Evolutionary conservation across 495 filamentous ascomycete genomes (phyloP), one percentile per base, ranked within the genome.

Genomic region (Cercophora sp.): DNA sequence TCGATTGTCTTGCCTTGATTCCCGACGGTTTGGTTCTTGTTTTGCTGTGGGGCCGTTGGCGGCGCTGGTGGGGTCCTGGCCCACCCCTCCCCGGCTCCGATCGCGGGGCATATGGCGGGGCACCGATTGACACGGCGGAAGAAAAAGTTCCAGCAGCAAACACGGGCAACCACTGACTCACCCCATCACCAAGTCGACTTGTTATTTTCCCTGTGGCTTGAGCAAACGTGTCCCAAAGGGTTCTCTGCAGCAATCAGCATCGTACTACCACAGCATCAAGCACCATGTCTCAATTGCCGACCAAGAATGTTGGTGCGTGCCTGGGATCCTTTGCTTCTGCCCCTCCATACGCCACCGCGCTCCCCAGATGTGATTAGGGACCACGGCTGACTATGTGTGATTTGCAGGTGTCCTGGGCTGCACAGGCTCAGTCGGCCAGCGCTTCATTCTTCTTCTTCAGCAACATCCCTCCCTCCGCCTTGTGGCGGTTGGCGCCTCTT

Each of bases 341-440:
- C 31, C 32, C 15, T 19, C 42, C 40, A 29, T 26, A 20, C 22
- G n/a, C 34, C 19, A 18, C 26, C 5, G 34, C 22, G 8, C n/a
- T 42, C 22, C 4, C 35, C 25, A 49, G n/a, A n/a, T n/a, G n/a
- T 39, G 10, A 20, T 22, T 31, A 36, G 9, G 10, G 23, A 4
- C 25, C 11, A 26, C 26, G 11, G 54, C 55, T 58, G 18, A 61
- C 27, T 11, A 34, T 51, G 15, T 46, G 13, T 13, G 49, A 22
- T 19, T 42, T 22, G n/a, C 48, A 83, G 84, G 82, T 56, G 84
- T 87, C 39, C 74, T 87, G 37, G 84, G 84, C 49, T 80, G 76
- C 70, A 87, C 84, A n/a, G 89, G 89, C 55, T 90, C 87, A 3
- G 89, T 92, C 19, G 89, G 89, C 45, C 88, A 92, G 70, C 81